phyloP scores from a whole-genome alignment of 495 filamentous ascomycete species.

The Daldinia vernicosa region DNA sequence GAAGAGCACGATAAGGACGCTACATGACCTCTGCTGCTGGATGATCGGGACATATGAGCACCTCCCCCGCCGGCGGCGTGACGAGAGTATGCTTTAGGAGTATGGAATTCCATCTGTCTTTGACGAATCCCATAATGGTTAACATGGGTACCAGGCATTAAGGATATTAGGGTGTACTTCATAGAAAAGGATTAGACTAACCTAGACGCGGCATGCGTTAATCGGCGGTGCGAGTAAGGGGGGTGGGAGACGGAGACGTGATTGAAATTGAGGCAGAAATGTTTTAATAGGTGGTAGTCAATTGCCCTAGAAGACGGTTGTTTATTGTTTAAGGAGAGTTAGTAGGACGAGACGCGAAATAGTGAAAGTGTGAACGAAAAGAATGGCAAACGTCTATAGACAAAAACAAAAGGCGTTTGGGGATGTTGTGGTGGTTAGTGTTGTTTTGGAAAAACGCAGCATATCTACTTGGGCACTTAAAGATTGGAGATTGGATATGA shows the following conservation, averaged over 20 bases:
- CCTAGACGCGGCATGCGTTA: neutral
- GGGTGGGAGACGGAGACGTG: neutral
- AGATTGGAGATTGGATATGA: slow-evolving; percentile 26
- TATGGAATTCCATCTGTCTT: slow-evolving; percentile 14
- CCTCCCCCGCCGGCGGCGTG: slow-evolving; percentile 19
- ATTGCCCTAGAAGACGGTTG: neutral
- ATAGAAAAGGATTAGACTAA: neutral
- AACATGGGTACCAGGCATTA: neutral
- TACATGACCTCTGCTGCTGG: slow-evolving; percentile 21
- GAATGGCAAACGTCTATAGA: neutral
- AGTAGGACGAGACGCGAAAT: neutral
- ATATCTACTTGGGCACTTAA: slow-evolving; percentile 5
- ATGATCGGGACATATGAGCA: slow-evolving; percentile 17
- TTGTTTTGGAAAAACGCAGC: slow-evolving; percentile 25
- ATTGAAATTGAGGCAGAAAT: slow-evolving; percentile 4
- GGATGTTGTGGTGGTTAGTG: slow-evolving; percentile 8
- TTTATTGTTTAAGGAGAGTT: neutral
- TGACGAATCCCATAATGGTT: neutral
- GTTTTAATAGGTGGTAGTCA: neutral
- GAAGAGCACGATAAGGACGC: slow-evolving; percentile 33
- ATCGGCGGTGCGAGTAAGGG: neutral
- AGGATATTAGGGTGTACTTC: neutral
- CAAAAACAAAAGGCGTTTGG: neutral
- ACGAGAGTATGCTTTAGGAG: slow-evolving; percentile 34
- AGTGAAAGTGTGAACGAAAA: neutral